A percentile compares a stretch with the other conserved stretches of the same genome.
phyloP scores from a whole-genome alignment of 306 rosid genomes.

The Benincasa hispida region DNA sequence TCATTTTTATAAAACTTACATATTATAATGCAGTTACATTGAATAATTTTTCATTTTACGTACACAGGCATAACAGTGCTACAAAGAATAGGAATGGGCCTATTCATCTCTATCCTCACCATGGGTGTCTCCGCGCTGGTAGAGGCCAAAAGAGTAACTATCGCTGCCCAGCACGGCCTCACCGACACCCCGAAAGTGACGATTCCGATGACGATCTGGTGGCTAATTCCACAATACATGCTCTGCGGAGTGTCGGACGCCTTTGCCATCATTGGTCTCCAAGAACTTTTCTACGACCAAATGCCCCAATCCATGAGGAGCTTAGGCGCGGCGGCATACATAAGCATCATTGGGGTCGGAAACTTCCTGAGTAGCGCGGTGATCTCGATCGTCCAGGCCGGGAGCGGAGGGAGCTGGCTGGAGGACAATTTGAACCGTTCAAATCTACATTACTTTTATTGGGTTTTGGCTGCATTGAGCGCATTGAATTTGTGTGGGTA shows the following conservation, averaged over 20 bases:
- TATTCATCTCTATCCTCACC: slow-evolving; percentile 40
- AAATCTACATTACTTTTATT: slow-evolving; percentile 49
- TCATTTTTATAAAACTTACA: too few relatives aligned
- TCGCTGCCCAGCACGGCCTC: slow-evolving; percentile 27
- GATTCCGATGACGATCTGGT: slow-evolving; percentile 55
- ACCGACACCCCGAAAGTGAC: slow-evolving; percentile 28
- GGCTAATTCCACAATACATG: slow-evolving; percentile 72
- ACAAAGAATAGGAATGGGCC: slow-evolving; percentile 57
- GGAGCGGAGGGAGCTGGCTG: slow-evolving; percentile 35
- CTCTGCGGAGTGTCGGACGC: slow-evolving; percentile 38
- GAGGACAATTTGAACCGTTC: slow-evolving; percentile 49
- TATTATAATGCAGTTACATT: too few relatives aligned
- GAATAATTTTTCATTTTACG: too few relatives aligned
- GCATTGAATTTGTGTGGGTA: slow-evolving; percentile 32
- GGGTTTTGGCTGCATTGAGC: slow-evolving; percentile 50
- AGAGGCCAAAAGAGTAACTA: slow-evolving; percentile 38
- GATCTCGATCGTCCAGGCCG: slow-evolving; percentile 23
- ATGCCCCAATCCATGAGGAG: slow-evolving; percentile 56
- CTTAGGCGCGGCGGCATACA: slow-evolving; percentile 60
- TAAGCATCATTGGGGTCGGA: slow-evolving; percentile 49
- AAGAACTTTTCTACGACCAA: slow-evolving; percentile 55
- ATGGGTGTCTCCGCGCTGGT: slow-evolving; percentile 46
- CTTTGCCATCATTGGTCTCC: slow-evolving; percentile 44
- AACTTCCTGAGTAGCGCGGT: slow-evolving; percentile 31
- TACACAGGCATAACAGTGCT: slow-evolving; percentile 46